Evolutionary conservation across 306 rosid genomes (phyloP).

Genomic region (Castanea mollissima): DNA sequence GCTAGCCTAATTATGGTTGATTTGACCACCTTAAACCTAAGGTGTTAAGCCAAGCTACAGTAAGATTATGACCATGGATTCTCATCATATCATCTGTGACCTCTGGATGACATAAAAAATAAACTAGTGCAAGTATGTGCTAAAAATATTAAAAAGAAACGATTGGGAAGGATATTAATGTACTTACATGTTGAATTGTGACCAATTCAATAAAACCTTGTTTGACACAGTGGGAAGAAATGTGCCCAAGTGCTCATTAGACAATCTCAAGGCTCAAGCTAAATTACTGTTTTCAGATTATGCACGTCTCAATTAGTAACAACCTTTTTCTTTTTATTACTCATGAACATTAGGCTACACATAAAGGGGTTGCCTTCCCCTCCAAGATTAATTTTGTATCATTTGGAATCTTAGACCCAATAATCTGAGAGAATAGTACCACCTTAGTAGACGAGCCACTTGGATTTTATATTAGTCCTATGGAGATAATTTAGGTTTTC

Average conservation of each 20-base stretch:
- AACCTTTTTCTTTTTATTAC: too few species aligned
- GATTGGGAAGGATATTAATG: too few species aligned
- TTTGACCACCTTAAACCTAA: constrained; percentile 50
- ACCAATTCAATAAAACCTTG: not conserved
- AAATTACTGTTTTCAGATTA: not conserved
- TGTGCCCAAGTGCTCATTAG: not conserved
- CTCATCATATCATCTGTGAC: constrained; percentile 19
- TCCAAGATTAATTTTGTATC: too few species aligned
- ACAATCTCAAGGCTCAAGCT: not conserved
- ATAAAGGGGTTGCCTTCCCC: too few species aligned
- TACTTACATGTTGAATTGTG: not conserved
- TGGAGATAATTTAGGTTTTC: too few species aligned
- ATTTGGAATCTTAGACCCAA: too few species aligned
- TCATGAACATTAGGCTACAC: too few species aligned
- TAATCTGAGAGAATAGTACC: too few species aligned
- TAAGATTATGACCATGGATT: constrained; percentile 25
- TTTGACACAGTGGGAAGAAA: not conserved
- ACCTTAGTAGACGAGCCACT: too few species aligned
- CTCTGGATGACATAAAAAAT: constrained; percentile 9
- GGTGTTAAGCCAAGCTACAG: constrained; percentile 6
- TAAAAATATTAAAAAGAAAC: not conserved
- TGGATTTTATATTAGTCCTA: too few species aligned
- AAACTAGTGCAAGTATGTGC: not conserved
- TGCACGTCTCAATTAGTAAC: too few species aligned
- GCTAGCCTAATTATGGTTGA: constrained; percentile 46